phyloP scores from a whole-genome alignment of 306 rosid species.

The Fragaria nilgerrensis region DNA sequence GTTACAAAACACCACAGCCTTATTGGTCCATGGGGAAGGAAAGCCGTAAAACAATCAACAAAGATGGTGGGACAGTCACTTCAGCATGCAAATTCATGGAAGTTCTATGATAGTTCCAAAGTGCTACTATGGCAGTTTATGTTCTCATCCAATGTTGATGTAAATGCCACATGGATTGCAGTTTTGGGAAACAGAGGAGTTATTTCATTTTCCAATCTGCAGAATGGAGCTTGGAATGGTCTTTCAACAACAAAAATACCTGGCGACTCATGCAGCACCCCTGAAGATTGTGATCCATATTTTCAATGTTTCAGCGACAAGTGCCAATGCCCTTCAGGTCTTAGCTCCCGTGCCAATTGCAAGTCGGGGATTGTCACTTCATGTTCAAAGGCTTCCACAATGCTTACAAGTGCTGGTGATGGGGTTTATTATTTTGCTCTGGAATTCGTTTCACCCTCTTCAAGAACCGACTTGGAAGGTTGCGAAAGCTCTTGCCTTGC shows the following conservation, averaged over 20 bases:
- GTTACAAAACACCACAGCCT: conserved; percentile 61
- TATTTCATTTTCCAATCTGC: conserved; percentile 59
- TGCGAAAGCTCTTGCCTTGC: conserved; percentile 61
- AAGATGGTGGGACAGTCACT: conserved; percentile 41
- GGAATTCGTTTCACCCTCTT: conserved; percentile 50
- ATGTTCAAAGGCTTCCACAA: conserved; percentile 35
- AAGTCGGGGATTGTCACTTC: conserved; percentile 54
- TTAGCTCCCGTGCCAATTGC: conserved; percentile 54
- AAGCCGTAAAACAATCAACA: conserved; percentile 43
- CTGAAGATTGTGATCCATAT: conserved; percentile 69
- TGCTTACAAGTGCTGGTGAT: conserved; percentile 49
- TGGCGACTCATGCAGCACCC: conserved; percentile 57
- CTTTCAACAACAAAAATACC: conserved; percentile 52
- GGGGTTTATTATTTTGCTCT: conserved; percentile 69
- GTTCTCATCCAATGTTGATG: conserved; percentile 31
- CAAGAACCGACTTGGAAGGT: conserved; percentile 51
- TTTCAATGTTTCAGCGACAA: conserved; percentile 39
- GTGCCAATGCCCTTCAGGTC: conserved; percentile 77
- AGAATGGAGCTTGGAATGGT: conserved; percentile 22
- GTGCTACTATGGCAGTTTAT: conserved; percentile 64
- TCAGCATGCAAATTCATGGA: conserved; percentile 72
- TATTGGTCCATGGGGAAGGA: conserved; percentile 81
- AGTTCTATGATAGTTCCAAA: conserved; percentile 52
- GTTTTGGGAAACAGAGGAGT: conserved; percentile 69
- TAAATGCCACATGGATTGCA: conserved; percentile 65